These are phyloP conservation scores for Sphagnum fallax DNA, from an alignment of 228 moss, liverwort and hornwort genomes.

Conservation along the genomic window DNA sequence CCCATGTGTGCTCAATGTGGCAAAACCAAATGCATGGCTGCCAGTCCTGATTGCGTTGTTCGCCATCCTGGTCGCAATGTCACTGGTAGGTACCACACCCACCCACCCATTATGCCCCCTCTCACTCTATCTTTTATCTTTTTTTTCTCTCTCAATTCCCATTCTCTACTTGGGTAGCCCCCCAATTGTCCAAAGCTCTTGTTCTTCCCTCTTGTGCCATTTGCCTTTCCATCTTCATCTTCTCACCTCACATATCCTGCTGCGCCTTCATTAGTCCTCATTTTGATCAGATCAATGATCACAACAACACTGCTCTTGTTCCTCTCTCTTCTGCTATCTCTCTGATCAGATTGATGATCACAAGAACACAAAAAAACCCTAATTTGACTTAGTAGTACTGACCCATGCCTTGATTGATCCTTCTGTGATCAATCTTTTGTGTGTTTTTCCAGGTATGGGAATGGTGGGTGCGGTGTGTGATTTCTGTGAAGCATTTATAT, in stretches of 20 bases:
- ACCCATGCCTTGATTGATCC: too few species aligned
- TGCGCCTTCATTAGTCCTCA: neutral
- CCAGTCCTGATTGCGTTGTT: slow-evolving; percentile 85
- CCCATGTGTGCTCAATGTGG: slow-evolving; percentile 90
- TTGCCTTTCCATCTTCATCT: too few species aligned
- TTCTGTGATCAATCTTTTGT: neutral
- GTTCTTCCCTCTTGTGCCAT: too few species aligned
- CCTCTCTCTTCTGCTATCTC: too few species aligned
- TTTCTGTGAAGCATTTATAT: slow-evolving; percentile 95
- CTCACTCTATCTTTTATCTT: neutral
- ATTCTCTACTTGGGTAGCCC: too few species aligned
- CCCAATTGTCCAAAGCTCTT: too few species aligned
- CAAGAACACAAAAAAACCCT: too few species aligned
- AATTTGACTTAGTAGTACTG: too few species aligned
- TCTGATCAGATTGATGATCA: too few species aligned
- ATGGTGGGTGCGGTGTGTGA: slow-evolving; percentile 94
- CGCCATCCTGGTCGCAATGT: slow-evolving; percentile 89
- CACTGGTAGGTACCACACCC: slow-evolving; percentile 39
- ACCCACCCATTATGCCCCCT: neutral
- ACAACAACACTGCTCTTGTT: neutral
- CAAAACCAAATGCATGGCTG: slow-evolving; percentile 94
- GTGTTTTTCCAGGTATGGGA: slow-evolving; percentile 57
- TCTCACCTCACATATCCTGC: too few species aligned
- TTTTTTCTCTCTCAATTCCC: neutral
- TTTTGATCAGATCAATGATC: neutral